Evolutionary conservation across 371 early-diverging fungal genomes (phyloP), one percentile per base, ranked within the genome.

Genomic region (Syncephalastrum monosporum): DNA sequence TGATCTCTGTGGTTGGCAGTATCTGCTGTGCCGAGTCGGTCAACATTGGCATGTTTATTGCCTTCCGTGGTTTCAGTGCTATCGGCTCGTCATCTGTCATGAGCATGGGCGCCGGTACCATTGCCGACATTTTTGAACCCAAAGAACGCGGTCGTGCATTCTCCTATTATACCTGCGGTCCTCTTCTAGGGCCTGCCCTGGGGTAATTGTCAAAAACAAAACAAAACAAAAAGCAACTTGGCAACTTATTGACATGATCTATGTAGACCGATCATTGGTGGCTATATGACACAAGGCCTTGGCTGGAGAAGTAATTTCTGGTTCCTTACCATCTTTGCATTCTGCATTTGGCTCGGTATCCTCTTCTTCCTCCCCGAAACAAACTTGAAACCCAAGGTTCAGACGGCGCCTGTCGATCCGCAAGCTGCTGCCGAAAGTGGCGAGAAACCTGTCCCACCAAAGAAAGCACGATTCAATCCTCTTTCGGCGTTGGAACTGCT

Each of bases 241-340:
- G 3, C 17, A 14, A 5, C 21, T 48, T 50, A n/a, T 44, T 50
- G 23, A 13, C 27, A n/a, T 47, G 50, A 0, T 15, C 7, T 15
- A 10, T 10, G n/a, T 64, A 69, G 74, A 6, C 74, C 78, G 0
- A 69, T 77, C 43, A 61, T 74, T 42, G 72, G 75, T 10, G 78
- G 78, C 13, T 67, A 67, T 21, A 45, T 77, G 14, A 72, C 62
- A 47, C 52, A 72, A 62, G 67, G 62, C 4, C 58, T 74, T 19
- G 78, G 78, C 3, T 77, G 78, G 78, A 64, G 71, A 59, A 72
- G 74, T 29, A 67, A 61, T 42, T 67, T 77, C 44, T 69, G 66
- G 65, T 70, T 71, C 42, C 43, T 77, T 25, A 47, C 72, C 2
- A 64, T 55, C 59, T 74, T 50, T 62, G 68, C 62, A 65, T 66